Percentiles rank a stretch among this genome's conserved stretches.
Conservation (phyloP, 1,284 basidiomycete genomes). For the Rugosomyces carneus region DNA sequence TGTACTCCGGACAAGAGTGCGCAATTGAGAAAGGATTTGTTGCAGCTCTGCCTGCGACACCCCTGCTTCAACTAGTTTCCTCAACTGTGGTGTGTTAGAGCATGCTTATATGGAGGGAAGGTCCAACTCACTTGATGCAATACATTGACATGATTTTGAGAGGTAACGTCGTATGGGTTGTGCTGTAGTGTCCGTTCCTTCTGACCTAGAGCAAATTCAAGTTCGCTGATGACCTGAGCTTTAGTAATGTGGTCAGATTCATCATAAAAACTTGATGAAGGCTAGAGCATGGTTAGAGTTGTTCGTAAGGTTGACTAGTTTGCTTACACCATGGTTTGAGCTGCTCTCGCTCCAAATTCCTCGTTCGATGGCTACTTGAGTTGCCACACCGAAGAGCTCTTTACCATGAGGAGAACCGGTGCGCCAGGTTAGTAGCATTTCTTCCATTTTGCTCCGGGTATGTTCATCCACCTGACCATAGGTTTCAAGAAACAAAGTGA, state of each 20-base stretch:
- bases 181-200: conserved; percentile 62
- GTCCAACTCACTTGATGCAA: conserved; percentile 60
- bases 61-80: conserved; percentile 69
- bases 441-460: conserved; percentile 91
- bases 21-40: conserved; percentile 76
- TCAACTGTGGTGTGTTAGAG: conserved; percentile 46
- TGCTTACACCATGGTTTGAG: conserved; percentile 28
- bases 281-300: conserved; percentile 18
- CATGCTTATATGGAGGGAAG: conserved; percentile 1
- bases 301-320: not conserved
- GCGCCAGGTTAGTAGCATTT: conserved; percentile 91
- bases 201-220: conserved; percentile 72
- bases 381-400: conserved; percentile 75
- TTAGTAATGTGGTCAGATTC: conserved; percentile 50
- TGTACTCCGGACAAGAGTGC: conserved; percentile 51
- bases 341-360: conserved; percentile 66
- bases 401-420: conserved; percentile 74
- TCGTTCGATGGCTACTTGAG: conserved; percentile 72
- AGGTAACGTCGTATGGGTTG: conserved; percentile 60
- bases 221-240: conserved; percentile 72
- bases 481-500: conserved; percentile 76
- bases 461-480: conserved; percentile 79
- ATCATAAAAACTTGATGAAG: conserved; percentile 21
- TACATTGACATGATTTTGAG: conserved; percentile 63
- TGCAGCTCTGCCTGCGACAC: conserved; percentile 76